Evolutionary conservation across 2,329 filamentous ascomycete species (phyloP), one percentile per base, ranked within the genome.

Genomic region (Teratosphaeria zuluensis): DNA sequence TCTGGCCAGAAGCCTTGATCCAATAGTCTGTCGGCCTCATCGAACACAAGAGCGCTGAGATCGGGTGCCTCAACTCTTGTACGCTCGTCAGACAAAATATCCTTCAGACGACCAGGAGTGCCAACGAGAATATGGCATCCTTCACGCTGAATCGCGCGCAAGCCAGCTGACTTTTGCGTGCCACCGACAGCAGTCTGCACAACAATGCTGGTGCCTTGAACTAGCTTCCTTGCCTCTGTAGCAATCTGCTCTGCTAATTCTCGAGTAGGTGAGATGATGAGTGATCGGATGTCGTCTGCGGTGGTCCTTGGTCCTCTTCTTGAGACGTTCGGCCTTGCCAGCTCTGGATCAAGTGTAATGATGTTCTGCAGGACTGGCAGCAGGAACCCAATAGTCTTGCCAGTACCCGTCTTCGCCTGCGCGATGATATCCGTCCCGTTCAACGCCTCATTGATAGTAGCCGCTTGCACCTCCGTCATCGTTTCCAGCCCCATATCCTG

Each of bases 351-450:
- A 60, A 80, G 75, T 21, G 75, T 73, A 61, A 95, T 77, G 69
- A 96, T 88, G 60, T 85, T 86, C 72, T 96, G 90, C 56, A 97
- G 77, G 7, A 91, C 79, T 55, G 94, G 94, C 6, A 97, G 76
- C 28, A 99, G 80, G 78, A 97, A 99, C 38, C 90, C 94, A 59
- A 97, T 77, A 0, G 94, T 99, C 77, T 99, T 99, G 71, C 94
- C 94, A 3, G 94, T 97, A 71, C 94, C 94, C 8, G 94, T 99
- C 76, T 90, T 96, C 60, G 94, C 94, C 77, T 97, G 94, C 53
- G 92, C 94, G 65, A 97, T 74, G 57, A 96, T 80, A 73, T 96
- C 92, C 61, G 80, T 83, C 24, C 94, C 92, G 64, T 85, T 84
- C 51, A 97, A 77, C 3, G 89, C 89, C 58, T 89, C 82, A 60